Evolutionary conservation across 2,329 filamentous ascomycete species (phyloP).

Genomic region (Juglanconis juglandina): DNA sequence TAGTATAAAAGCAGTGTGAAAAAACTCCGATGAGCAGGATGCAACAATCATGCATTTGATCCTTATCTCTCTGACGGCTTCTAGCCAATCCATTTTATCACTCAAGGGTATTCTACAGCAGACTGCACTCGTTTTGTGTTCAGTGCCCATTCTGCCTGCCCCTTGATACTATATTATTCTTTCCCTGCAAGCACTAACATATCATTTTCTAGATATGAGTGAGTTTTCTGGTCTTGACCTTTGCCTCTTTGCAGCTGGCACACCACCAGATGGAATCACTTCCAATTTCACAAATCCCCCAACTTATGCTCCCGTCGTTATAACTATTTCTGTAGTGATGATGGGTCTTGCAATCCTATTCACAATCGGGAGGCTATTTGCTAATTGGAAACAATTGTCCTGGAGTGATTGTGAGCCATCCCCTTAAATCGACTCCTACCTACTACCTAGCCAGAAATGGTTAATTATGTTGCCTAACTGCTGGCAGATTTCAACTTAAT

Average conservation of each 20-base stretch:
- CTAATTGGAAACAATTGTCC: constrained; percentile 4
- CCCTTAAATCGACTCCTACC: neutral
- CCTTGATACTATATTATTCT: too few species aligned
- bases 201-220: too few species aligned
- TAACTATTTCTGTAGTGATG: neutral
- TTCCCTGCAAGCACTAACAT: too few species aligned
- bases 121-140: too few species aligned
- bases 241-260: neutral
- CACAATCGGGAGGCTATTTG: neutral
- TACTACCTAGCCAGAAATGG: neutral
- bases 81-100: too few species aligned
- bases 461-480: neutral
- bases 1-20: too few species aligned
- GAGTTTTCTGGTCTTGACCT: neutral
- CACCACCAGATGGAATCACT: neutral
- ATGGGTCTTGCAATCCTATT: neutral
- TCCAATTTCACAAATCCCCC: constrained; percentile 5
- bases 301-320: neutral
- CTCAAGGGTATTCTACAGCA: too few species aligned
- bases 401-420: neutral
- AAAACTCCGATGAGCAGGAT: too few species aligned
- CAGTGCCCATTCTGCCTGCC: too few species aligned
- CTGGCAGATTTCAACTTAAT: neutral
- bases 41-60: too few species aligned
- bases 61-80: too few species aligned